A percentile compares a stretch with the other conserved stretches of the same genome.
Conservation (phyloP, 495 filamentous ascomycete genomes). For the Talaromyces stipitatus region DNA sequence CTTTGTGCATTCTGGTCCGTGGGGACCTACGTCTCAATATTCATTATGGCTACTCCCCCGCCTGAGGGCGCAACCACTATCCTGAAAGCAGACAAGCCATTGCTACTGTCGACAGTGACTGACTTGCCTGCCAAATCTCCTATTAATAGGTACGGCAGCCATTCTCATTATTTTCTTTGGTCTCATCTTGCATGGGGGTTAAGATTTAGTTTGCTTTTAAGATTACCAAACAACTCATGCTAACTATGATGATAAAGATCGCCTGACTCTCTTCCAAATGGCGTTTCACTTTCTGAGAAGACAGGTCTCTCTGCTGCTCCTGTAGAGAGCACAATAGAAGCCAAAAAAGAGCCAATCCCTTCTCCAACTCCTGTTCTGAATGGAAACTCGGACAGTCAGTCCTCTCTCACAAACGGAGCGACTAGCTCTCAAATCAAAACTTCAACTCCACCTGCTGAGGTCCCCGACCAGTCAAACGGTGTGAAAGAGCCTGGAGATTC, state of each 20-base stretch:
- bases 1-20: background rate
- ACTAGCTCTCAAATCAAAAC: background rate
- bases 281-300: background rate
- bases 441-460: constrained; percentile 23
- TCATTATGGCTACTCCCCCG: constrained; percentile 42
- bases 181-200: background rate
- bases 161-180: background rate
- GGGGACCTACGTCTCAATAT: constrained; percentile 9
- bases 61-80: constrained; percentile 30
- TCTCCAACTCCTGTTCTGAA: constrained; percentile 16
- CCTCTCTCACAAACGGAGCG: constrained; percentile 23
- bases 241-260: background rate
- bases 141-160: constrained; percentile 5
- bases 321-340: constrained; percentile 3
- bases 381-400: constrained; percentile 18
- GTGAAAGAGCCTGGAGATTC: background rate
- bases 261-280: constrained; percentile 4
- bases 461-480: constrained; percentile 24
- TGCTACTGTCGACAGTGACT: constrained; percentile 35
- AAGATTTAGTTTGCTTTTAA: background rate
- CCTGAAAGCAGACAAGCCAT: constrained; percentile 40
- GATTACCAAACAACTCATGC: background rate
- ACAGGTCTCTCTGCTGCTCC: constrained; percentile 1
- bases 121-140: constrained; percentile 21
- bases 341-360: background rate